Evolutionary conservation across 192 early-diverging fungal species (phyloP).

Genomic region (Pilobolus umbonatus): DNA sequence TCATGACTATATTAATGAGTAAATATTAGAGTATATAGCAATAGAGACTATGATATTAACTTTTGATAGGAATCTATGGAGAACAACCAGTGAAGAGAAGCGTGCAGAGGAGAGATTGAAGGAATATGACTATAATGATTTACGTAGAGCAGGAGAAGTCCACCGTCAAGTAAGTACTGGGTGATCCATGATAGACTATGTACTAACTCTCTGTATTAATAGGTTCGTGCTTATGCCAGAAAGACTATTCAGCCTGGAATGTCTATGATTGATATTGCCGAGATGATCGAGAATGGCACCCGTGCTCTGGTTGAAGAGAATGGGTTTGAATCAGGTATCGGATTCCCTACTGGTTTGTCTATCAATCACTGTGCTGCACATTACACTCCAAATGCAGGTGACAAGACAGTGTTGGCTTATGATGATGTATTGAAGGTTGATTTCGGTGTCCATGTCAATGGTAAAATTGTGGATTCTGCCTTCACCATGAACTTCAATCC

Average conservation of each 20-base stretch:
- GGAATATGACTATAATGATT: slow-evolving; percentile 71
- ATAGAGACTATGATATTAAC: neutral
- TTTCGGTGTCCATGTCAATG: slow-evolving; percentile 91
- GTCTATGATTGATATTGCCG: slow-evolving; percentile 87
- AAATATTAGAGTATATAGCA: slow-evolving; percentile 20
- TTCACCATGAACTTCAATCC: slow-evolving; percentile 94
- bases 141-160: slow-evolving; percentile 89
- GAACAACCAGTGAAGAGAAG: slow-evolving; percentile 93
- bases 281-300: slow-evolving; percentile 93
- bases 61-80: slow-evolving; percentile 66
- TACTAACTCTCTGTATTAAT: neutral
- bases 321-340: slow-evolving; percentile 82
- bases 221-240: slow-evolving; percentile 79
- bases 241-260: slow-evolving; percentile 89
- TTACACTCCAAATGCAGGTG: slow-evolving; percentile 96
- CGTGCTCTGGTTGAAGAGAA: slow-evolving; percentile 84
- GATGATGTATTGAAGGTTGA: slow-evolving; percentile 97
- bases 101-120: slow-evolving; percentile 70
- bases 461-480: slow-evolving; percentile 92
- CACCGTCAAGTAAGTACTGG: slow-evolving; percentile 62
- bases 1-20: slow-evolving; percentile 84
- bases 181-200: neutral
- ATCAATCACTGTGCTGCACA: slow-evolving; percentile 96
- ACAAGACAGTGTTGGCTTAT: slow-evolving; percentile 80
- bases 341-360: slow-evolving; percentile 93